A percentile compares a stretch with the other conserved stretches of the same genome.
These are phyloP conservation scores for Cadophora luteo-olivacea DNA, from an alignment of 2,329 filamentous ascomycete species.

Conservation along the genomic window DNA sequence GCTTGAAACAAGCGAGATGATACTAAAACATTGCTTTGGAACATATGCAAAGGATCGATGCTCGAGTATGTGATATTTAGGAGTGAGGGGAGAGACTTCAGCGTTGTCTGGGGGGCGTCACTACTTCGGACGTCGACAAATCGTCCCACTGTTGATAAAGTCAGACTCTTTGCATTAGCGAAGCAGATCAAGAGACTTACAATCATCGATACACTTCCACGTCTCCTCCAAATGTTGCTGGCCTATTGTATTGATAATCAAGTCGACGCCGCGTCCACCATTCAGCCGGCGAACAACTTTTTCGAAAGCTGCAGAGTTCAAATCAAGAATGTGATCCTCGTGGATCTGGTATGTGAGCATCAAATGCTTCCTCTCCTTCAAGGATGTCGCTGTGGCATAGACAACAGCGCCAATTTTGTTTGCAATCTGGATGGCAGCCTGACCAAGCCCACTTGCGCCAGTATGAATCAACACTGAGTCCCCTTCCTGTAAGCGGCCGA, in stretches of 20 bases:
- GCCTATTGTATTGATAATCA: slow-evolving; percentile 19
- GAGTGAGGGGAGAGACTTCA: slow-evolving; percentile 3
- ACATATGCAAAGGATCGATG: slow-evolving; percentile 13
- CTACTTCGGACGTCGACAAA: slow-evolving; percentile 14
- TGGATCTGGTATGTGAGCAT: slow-evolving; percentile 8
- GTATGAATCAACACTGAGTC: slow-evolving; percentile 23
- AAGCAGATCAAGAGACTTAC: slow-evolving; percentile 1
- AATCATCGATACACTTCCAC: slow-evolving; percentile 16
- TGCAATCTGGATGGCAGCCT: slow-evolving; percentile 18
- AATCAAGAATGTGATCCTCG: slow-evolving; percentile 16
- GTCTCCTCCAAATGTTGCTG: slow-evolving; percentile 10
- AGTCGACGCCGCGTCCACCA: slow-evolving; percentile 11
- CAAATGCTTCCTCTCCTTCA: slow-evolving; percentile 13
- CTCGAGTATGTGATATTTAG: slow-evolving; percentile 19
- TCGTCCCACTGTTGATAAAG: slow-evolving; percentile 8
- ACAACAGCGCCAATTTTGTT: slow-evolving; percentile 16
- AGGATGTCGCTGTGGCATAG: slow-evolving; percentile 1
- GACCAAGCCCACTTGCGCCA: slow-evolving; percentile 19
- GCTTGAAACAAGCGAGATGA: slow-evolving; percentile 12
- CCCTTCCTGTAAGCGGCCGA: slow-evolving; percentile 13
- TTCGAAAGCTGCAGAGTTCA: not conserved
- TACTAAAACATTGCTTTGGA: not conserved
- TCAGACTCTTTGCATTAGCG: not conserved
- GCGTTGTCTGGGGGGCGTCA: not conserved
- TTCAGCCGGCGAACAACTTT: slow-evolving; percentile 9